Conservation (phyloP, 371 early-diverging fungal species). For the Rhizopus sp. region DNA sequence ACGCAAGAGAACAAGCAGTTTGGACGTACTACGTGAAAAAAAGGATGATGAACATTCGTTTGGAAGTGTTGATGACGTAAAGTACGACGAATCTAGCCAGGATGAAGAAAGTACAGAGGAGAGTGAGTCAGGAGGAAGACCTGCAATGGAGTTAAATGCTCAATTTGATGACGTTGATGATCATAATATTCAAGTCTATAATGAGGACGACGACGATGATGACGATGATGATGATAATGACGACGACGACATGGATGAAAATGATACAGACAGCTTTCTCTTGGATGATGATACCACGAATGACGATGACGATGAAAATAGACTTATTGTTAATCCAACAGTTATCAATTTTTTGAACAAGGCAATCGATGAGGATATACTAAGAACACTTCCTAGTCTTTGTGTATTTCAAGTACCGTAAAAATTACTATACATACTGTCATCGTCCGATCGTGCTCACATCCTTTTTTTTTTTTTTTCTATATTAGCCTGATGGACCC, state of each 20-base stretch:
- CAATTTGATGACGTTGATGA: slow-evolving; percentile 4
- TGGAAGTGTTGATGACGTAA: slow-evolving; percentile 1
- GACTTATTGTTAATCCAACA: slow-evolving; percentile 16
- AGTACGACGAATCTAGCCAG: slow-evolving; percentile 1
- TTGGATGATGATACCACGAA: slow-evolving; percentile 20
- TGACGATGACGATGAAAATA: slow-evolving; percentile 19
- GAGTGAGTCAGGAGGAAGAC: slow-evolving; percentile 9
- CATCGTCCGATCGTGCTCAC: neutral
- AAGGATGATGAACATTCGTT: slow-evolving; percentile 14
- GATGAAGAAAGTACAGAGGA: slow-evolving; percentile 6
- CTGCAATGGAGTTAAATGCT: slow-evolving; percentile 18
- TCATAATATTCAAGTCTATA: slow-evolving; percentile 4
- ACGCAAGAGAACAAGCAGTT: slow-evolving; percentile 41
- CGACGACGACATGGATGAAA: slow-evolving; percentile 7
- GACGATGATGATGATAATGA: slow-evolving; percentile 11
- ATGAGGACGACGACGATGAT: slow-evolving; percentile 19
- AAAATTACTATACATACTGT: neutral
- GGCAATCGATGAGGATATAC: slow-evolving; percentile 50
- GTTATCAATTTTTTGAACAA: slow-evolving; percentile 37
- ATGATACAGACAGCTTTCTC: slow-evolving; percentile 17
- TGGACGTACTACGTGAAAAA: slow-evolving; percentile 42
- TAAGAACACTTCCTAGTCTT: slow-evolving; percentile 50
- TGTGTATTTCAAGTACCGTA: slow-evolving; percentile 51
- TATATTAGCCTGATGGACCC: slow-evolving; percentile 47
- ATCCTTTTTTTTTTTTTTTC: neutral